phyloP scores from a whole-genome alignment of 2,329 filamentous ascomycete genomes.

The Aspergillus brasiliensis region DNA sequence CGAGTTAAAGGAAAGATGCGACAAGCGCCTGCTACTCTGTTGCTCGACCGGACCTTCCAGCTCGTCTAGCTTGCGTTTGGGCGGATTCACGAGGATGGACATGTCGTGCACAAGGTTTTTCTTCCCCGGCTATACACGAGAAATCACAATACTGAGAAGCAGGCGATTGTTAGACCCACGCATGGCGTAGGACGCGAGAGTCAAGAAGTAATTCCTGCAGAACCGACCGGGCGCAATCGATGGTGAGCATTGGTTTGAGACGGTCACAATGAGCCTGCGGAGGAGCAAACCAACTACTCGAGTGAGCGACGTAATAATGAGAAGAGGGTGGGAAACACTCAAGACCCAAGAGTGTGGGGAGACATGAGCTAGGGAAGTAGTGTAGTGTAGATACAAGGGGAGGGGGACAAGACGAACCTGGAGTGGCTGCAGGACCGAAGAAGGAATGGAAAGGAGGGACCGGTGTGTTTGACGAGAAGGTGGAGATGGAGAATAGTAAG shows the following conservation, averaged over 20 bases:
- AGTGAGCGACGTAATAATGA: neutral
- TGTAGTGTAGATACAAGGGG: neutral
- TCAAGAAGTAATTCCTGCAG: neutral
- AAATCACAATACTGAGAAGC: slow-evolving; percentile 17
- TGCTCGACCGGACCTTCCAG: slow-evolving; percentile 25
- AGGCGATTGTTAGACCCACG: slow-evolving; percentile 2
- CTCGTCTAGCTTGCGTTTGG: slow-evolving; percentile 36
- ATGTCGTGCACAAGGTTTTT: slow-evolving; percentile 18
- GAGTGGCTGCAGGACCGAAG: neutral
- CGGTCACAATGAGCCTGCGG: neutral
- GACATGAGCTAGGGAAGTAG: too few species aligned
- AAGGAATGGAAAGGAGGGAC: too few species aligned
- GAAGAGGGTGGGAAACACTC: neutral
- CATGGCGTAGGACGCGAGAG: slow-evolving; percentile 4
- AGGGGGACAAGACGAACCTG: neutral
- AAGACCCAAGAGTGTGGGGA: neutral
- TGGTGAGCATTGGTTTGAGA: neutral
- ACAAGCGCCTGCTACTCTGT: slow-evolving; percentile 4
- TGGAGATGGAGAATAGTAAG: neutral
- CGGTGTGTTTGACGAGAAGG: neutral
- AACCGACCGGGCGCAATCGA: neutral
- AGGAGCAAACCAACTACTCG: neutral
- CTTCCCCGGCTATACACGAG: neutral
- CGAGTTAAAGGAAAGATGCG: slow-evolving; percentile 3
- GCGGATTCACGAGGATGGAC: slow-evolving; percentile 35